These are phyloP conservation scores for Galerina sulciceps DNA, from an alignment of 768 basidiomycete species.

Conservation along the genomic window DNA sequence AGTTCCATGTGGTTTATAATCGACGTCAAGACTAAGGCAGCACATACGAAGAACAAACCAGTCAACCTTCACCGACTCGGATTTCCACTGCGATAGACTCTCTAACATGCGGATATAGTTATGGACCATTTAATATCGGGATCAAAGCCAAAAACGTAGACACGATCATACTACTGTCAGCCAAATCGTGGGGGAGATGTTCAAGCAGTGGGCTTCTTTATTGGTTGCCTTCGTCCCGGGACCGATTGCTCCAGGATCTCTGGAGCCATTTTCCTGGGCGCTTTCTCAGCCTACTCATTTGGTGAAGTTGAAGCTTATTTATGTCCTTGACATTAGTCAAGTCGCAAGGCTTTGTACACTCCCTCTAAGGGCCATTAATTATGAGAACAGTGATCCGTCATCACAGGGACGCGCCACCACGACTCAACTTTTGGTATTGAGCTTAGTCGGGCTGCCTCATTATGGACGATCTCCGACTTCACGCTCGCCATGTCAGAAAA, in stretches of 20 bases:
- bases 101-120: too few species aligned
- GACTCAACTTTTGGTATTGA: background rate
- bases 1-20: too few species aligned
- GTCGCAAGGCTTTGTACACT: background rate
- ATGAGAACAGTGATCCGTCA: constrained; percentile 5
- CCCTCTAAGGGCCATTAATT: background rate
- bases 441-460: too few species aligned
- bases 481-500: too few species aligned
- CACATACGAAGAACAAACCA: too few species aligned
- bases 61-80: too few species aligned
- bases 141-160: constrained; percentile 18
- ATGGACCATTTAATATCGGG: constrained; percentile 14
- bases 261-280: constrained; percentile 21
- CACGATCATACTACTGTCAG: constrained; percentile 16
- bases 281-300: constrained; percentile 8
- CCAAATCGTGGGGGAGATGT: constrained; percentile 1
- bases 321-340: background rate
- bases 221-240: constrained; percentile 12
- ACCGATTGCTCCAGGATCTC: constrained; percentile 13
- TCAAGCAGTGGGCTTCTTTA: constrained; percentile 5
- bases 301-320: constrained; percentile 1
- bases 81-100: too few species aligned
- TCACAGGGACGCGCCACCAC: background rate
- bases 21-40: too few species aligned
- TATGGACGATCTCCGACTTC: too few species aligned